Percentiles rank a stretch among this genome's conserved stretches.
These are phyloP conservation scores for Euphorbia lathyris DNA, from an alignment of 345 rosid genomes.

Conservation along the genomic window DNA sequence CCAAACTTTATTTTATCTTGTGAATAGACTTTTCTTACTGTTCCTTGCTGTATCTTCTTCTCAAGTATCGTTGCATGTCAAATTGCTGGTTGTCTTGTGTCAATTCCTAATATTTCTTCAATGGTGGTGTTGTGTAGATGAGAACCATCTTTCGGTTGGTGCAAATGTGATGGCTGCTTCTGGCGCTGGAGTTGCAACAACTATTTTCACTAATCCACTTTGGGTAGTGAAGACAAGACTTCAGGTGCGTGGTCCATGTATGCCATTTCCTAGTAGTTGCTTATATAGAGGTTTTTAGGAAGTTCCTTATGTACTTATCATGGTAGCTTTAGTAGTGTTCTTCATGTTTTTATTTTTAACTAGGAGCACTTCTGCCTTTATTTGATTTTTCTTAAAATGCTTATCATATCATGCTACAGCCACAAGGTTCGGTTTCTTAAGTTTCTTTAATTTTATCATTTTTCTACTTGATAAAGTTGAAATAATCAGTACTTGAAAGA, in stretches of 20 bases:
- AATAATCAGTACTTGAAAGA: background rate
- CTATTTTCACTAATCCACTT: slow-evolving; percentile 75
- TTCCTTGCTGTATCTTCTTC: background rate
- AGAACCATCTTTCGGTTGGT: slow-evolving; percentile 55
- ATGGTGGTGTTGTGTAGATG: slow-evolving; percentile 35
- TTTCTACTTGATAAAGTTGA: background rate
- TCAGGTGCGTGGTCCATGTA: slow-evolving; percentile 48
- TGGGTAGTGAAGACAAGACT: slow-evolving; percentile 96
- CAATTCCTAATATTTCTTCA: background rate
- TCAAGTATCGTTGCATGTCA: background rate
- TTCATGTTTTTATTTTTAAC: background rate
- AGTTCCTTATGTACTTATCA: background rate
- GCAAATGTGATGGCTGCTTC: slow-evolving; percentile 81
- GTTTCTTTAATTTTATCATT: background rate
- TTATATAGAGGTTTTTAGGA: background rate
- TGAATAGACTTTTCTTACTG: background rate
- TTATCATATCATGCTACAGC: background rate
- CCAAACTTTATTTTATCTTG: background rate
- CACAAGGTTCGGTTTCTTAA: background rate
- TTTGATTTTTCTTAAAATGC: background rate
- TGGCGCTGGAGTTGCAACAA: slow-evolving; percentile 86
- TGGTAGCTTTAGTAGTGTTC: background rate
- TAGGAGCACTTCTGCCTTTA: background rate
- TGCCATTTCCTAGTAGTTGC: background rate
- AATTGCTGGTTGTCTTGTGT: background rate